phyloP scores from a whole-genome alignment of 2,329 filamentous ascomycete species.

The Sarocladium kiliense region DNA sequence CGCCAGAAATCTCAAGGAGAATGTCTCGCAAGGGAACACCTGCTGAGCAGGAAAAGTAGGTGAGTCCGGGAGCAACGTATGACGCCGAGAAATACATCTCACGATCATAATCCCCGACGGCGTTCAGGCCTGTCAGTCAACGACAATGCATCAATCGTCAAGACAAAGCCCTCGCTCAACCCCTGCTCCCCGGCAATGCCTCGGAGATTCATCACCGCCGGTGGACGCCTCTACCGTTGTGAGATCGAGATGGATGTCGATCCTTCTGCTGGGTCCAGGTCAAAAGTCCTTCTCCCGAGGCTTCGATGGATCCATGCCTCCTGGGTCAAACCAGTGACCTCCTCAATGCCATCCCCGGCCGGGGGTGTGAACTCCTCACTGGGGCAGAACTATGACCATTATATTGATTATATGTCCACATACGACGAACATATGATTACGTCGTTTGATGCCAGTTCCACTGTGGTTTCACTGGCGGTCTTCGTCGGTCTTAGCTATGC shows the following conservation, averaged over 20 bases:
- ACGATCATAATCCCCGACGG: not conserved
- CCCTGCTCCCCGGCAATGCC: not conserved
- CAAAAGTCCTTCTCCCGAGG: conserved; percentile 5
- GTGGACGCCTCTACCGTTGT: not conserved
- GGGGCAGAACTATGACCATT: not conserved
- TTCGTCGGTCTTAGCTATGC: not conserved
- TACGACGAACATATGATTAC: not conserved
- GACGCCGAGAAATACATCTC: not conserved
- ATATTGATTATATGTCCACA: too few species aligned
- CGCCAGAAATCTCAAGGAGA: too few species aligned
- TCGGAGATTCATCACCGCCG: not conserved
- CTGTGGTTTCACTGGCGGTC: not conserved
- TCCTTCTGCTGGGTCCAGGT: not conserved
- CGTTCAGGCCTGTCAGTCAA: too few species aligned
- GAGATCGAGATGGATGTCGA: not conserved
- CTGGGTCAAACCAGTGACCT: too few species aligned
- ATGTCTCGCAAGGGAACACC: too few species aligned
- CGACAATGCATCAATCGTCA: not conserved
- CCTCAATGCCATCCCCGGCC: too few species aligned
- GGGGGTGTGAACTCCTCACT: too few species aligned
- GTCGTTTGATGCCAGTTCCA: not conserved
- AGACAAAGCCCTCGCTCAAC: not conserved
- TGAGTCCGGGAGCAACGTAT: not conserved
- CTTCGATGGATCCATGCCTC: not conserved
- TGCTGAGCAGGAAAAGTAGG: not conserved